Evolutionary conservation across 306 rosid species (phyloP), one percentile per base, ranked within the genome.

Genomic region (Cyclanthera cordifolia): DNA sequence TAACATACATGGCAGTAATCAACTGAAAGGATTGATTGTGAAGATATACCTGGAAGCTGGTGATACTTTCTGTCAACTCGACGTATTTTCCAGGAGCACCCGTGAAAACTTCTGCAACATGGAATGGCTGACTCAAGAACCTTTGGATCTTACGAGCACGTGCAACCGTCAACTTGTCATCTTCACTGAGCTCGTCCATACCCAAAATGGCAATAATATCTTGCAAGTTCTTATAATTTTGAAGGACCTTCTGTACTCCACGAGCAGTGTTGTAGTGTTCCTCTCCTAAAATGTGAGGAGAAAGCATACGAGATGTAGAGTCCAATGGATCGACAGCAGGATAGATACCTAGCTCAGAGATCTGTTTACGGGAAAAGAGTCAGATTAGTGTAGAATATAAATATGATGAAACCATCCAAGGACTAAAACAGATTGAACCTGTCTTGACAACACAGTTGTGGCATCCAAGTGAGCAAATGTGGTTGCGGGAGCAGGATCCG

Each of bases 141-240:
- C 82, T 61, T 73, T 28, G 60, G 76, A 94, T 94, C 73, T 94
- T 94, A 57, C 99, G 96, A 30, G 99, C 99, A 76, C 99, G 96
- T 12, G 97, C 97, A 39, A 94, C 99, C 16, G 99, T 94, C 82
- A 94, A 72, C 70, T 94, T 94, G 83, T 94, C 99, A 41, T 94
- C 97, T 79, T 94, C 99, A 85, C 99, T 94, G 17, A 94, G 97
- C 88, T 94, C 99, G 54, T 94, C 99, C 99, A 94, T 94, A 73
- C 99, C 99, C 94, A 94, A 80, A 90, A 94, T 94, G 32, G 99
- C 99, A 82, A 94, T 94, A 49, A 94, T 94, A 86, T 94, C 99
- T 73, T 90, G 99, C 76, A 90, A 88, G 81, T 94, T 94, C 97
- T 90, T 94, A 87, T 94, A 94, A 77, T 90, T 86, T 79, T 94